Evolutionary conservation across 2,329 filamentous ascomycete genomes (phyloP).

Genomic region (Aspergillus novoparasiticus): DNA sequence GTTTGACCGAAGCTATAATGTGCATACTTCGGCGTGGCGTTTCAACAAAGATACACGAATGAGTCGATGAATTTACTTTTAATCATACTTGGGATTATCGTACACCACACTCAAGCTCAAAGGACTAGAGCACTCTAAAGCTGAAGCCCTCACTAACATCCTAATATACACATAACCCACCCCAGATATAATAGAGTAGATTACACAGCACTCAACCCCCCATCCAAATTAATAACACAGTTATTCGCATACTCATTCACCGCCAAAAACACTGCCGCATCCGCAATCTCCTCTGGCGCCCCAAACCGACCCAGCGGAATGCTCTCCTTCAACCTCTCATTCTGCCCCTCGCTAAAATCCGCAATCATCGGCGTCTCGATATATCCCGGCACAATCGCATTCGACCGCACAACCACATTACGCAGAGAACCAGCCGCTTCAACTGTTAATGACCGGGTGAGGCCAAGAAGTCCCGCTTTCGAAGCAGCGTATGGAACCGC

Average conservation of each 20-base stretch:
- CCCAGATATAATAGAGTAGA: not conserved
- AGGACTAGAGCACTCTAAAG: not conserved
- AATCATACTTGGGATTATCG: not conserved
- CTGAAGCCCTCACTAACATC: not conserved
- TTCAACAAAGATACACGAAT: not conserved
- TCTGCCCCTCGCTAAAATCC: conserved; percentile 45
- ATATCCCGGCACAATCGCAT: conserved; percentile 81
- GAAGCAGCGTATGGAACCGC: conserved; percentile 75
- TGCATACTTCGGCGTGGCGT: not conserved
- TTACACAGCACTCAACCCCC: conserved; percentile 72
- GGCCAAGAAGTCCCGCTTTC: conserved; percentile 77
- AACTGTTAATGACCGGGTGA: conserved; percentile 40
- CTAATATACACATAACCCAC: not conserved
- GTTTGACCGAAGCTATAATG: not conserved
- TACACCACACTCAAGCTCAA: not conserved
- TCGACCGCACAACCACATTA: conserved; percentile 69
- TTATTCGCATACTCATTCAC: conserved; percentile 83
- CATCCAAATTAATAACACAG: conserved; percentile 82
- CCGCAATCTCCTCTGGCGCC: conserved; percentile 70
- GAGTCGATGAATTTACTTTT: not conserved
- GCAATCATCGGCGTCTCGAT: conserved; percentile 79
- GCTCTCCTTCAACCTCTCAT: conserved; percentile 37
- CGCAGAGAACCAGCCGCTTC: conserved; percentile 54
- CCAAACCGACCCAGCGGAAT: conserved; percentile 73
- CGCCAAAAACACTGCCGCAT: conserved; percentile 76